These are phyloP conservation scores for Neonectria hederae DNA, from an alignment of 2,329 filamentous ascomycete genomes.

Conservation along the genomic window DNA sequence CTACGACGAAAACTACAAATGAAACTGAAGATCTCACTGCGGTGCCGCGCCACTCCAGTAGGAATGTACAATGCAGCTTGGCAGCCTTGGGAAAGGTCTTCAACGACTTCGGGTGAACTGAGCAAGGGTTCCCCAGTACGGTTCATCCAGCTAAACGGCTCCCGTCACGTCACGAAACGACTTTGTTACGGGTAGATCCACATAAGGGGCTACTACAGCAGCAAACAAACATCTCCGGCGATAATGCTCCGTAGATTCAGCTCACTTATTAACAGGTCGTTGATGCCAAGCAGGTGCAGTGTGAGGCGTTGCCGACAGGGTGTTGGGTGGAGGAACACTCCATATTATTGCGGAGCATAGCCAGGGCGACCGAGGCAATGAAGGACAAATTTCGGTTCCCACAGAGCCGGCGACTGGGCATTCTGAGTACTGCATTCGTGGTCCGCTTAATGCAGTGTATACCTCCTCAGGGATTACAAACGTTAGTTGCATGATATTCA, in stretches of 20 bases:
- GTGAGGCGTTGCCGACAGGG: neutral
- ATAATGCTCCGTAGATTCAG: slow-evolving; percentile 5
- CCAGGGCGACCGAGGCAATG: neutral
- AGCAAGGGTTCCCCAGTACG: slow-evolving; percentile 5
- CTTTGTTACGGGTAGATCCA: neutral
- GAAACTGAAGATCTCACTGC: slow-evolving; percentile 20
- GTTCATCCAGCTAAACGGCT: neutral
- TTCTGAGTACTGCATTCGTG: neutral
- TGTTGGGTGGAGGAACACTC: slow-evolving; percentile 6
- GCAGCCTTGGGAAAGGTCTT: neutral
- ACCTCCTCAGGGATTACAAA: too few relatives aligned
- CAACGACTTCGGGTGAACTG: neutral
- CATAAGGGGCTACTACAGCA: neutral
- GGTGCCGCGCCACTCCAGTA: neutral
- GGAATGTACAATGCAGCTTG: neutral
- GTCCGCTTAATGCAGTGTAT: neutral
- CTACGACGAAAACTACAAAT: slow-evolving; percentile 15
- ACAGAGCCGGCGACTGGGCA: slow-evolving; percentile 1
- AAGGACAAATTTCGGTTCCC: neutral
- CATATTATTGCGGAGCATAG: slow-evolving; percentile 11
- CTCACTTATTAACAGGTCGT: slow-evolving; percentile 5
- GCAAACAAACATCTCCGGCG: neutral
- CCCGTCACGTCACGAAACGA: slow-evolving; percentile 8
- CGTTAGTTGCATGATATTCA: too few relatives aligned
- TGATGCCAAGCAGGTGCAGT: neutral